Conservation (phyloP, 208 protist species). For the Leishmania tropica region DNA sequence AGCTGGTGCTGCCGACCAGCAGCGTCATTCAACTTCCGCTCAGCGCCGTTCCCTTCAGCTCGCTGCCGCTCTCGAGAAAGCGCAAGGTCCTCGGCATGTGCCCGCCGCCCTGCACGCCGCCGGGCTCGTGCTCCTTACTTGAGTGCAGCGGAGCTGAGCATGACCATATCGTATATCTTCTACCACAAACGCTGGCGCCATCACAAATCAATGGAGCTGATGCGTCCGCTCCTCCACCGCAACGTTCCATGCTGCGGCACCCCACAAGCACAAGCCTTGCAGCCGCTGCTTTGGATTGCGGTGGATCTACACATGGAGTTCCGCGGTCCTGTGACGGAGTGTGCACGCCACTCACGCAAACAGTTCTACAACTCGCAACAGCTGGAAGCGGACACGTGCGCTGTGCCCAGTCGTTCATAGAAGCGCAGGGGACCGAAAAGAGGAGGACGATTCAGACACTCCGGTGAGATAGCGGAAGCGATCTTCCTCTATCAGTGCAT, state of each 20-base stretch:
- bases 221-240: not conserved
- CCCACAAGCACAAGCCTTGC: not conserved
- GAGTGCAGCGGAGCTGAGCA: slow-evolving; percentile 17
- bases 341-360: slow-evolving; percentile 15
- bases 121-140: slow-evolving; percentile 22
- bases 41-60: slow-evolving; percentile 34
- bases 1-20: slow-evolving; percentile 27
- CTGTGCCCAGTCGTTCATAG: not conserved
- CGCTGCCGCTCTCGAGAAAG: slow-evolving; percentile 10
- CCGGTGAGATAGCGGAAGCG: not conserved
- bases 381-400: slow-evolving; percentile 1
- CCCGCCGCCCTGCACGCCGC: slow-evolving; percentile 22
- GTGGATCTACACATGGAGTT: slow-evolving; percentile 8
- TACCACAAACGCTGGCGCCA: slow-evolving; percentile 33
- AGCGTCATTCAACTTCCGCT: slow-evolving; percentile 18
- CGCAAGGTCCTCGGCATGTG: slow-evolving; percentile 10
- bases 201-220: slow-evolving; percentile 19
- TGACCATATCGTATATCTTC: slow-evolving; percentile 44
- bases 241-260: slow-evolving; percentile 26
- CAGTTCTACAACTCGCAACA: slow-evolving; percentile 49
- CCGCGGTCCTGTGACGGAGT: slow-evolving; percentile 14
- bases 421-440: not conserved
- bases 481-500: not conserved
- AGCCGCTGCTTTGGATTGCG: slow-evolving; percentile 58
- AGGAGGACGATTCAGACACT: not conserved